These are phyloP conservation scores for Neurospora discreta DNA, from an alignment of 495 filamentous ascomycete species.

Conservation along the genomic window DNA sequence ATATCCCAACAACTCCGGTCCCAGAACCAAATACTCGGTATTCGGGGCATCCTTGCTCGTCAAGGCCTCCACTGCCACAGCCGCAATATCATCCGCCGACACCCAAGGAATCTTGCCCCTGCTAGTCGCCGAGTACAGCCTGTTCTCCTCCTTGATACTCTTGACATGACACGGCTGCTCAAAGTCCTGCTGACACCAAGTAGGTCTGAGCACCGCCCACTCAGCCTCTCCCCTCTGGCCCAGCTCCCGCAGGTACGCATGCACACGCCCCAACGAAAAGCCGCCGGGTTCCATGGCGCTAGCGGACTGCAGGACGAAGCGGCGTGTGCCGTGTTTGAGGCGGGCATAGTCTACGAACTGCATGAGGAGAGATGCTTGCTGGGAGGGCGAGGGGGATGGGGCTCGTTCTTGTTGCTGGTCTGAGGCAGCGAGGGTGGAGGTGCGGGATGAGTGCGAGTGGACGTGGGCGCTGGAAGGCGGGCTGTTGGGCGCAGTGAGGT, in stretches of 20 bases:
- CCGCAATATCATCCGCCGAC: constrained; percentile 37
- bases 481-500: constrained; percentile 22
- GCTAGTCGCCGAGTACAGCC: constrained; percentile 33
- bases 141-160: constrained; percentile 29
- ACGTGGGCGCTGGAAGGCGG: not conserved
- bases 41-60: constrained; percentile 30
- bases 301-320: constrained; percentile 36
- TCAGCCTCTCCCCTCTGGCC: constrained; percentile 27
- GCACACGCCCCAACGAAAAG: constrained; percentile 24
- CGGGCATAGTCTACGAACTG: constrained; percentile 30
- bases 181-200: constrained; percentile 34
- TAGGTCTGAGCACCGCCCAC: constrained; percentile 31
- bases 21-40: constrained; percentile 33
- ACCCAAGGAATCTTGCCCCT: constrained; percentile 37
- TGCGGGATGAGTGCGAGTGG: not conserved
- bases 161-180: constrained; percentile 18
- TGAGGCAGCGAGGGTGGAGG: not conserved
- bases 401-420: not conserved
- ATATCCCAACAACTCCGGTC: constrained; percentile 35
- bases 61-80: constrained; percentile 31
- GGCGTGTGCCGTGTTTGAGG: constrained; percentile 18
- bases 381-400: not conserved
- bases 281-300: constrained; percentile 23
- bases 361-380: constrained; percentile 15
- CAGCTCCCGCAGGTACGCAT: constrained; percentile 27